These are phyloP conservation scores for Ajuga chamaepitys DNA, from an alignment of 257 asterid species.

Conservation along the genomic window DNA sequence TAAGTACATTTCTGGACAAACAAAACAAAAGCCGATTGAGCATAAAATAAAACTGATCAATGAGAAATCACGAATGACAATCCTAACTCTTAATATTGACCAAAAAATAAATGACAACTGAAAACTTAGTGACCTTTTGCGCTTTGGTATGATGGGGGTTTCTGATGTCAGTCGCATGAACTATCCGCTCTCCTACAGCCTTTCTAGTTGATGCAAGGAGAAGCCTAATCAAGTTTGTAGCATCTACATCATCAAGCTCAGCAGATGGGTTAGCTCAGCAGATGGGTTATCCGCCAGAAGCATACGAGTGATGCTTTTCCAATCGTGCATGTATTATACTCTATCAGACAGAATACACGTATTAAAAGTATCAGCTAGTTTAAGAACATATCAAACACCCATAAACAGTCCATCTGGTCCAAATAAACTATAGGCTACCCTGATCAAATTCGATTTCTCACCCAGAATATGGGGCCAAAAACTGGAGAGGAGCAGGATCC, in stretches of 20 bases:
- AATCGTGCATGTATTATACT: conserved; percentile 52
- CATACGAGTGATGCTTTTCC: conserved; percentile 84
- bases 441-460: no score
- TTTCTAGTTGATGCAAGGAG: no score
- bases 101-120: neutral
- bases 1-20: no score
- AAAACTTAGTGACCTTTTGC: conserved; percentile 52
- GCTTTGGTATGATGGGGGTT: conserved; percentile 66
- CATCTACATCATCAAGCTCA: no score
- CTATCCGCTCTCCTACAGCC: no score
- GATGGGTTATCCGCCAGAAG: conserved; percentile 74
- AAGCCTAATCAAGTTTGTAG: no score
- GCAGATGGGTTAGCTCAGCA: conserved; percentile 79
- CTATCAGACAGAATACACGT: conserved; percentile 9
- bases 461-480: no score
- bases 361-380: no score
- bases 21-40: no score
- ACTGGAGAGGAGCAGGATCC: no score
- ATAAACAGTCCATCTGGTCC: conserved; percentile 1
- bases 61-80: no score
- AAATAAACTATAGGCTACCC: neutral
- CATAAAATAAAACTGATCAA: no score
- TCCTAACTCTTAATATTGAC: neutral
- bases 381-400: conserved; percentile 15
- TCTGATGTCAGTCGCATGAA: conserved; percentile 83